Base-by-base conservation (phyloP, 225 moss, liverwort and hornwort species). In the Climacium dendroides region DNA sequence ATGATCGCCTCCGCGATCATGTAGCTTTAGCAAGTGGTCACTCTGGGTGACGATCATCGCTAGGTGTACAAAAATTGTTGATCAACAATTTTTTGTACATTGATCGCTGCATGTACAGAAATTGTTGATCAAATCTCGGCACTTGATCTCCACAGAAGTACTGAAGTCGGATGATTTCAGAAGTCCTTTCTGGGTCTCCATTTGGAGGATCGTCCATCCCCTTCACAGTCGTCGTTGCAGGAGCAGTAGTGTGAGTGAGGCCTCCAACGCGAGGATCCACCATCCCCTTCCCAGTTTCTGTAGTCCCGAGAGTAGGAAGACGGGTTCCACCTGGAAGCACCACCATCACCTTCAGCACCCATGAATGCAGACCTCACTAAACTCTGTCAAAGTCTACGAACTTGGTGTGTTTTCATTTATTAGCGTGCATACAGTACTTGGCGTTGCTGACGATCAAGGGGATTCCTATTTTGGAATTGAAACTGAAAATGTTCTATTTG, bases 301-400 rank as follows among this genome's bases (percentile, higher is more conserved):
- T 60, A 86, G 11, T 88, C 86, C 30, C 32, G 52, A 5, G 85
- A 6, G 73, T 60, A 55, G 18, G 60, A 75, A 11, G 83, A 45
- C 35, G 83, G 76, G 34, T 70, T 89, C 87, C 89, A 91, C 39
- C 70, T 89, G 5, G 87, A 89, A n/a, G 80, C 84, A 39, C 89
- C 89, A 13, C 84, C 87, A 48, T 89, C 89, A 28, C 89, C 91
- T 81, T 87, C 70, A 6, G 28, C 84, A 70, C 80, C 89, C 91
- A 89, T 91, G 17, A 50, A 50, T 50, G 50, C 50, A 50, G 50
- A 50, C 50, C 50, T 50, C 15, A 50, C 50, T 50, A 50, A 50
- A 50, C 50, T 50, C 50, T 50, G 50, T 50, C 50, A 50, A 50
- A 4, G 50, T 14, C 50, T 50, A 50, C 4, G 4, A 15, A 50